Percentiles rank a stretch among this genome's conserved stretches.
These are phyloP conservation scores for Warburgia ugandensis DNA, from an alignment of 164 flowering plant genomes.

Conservation along the genomic window DNA sequence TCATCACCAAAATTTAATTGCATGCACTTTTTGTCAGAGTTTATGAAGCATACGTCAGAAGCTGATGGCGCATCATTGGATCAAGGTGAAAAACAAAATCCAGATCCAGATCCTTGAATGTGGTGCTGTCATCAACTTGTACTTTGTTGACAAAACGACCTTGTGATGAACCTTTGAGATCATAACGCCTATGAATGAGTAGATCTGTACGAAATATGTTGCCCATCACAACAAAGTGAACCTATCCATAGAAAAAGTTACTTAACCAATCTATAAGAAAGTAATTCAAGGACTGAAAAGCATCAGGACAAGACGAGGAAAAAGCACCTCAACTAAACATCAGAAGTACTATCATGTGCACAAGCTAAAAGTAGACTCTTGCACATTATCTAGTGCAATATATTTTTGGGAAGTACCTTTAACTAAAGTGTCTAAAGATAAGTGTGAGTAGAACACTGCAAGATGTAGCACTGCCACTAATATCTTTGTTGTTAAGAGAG, in stretches of 20 bases:
- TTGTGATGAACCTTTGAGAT: conserved; percentile 68
- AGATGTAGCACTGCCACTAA: no score
- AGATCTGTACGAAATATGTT: conserved; percentile 88
- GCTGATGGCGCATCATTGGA: conserved; percentile 48
- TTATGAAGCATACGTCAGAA: conserved; percentile 45
- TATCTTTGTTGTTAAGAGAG: no score
- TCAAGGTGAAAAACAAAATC: conserved; percentile 71
- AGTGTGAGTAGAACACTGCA: no score
- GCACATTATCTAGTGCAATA: no score
- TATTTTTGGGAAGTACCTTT: no score
- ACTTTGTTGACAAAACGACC: conserved; percentile 61
- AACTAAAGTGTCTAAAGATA: no score
- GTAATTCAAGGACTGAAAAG: no score
- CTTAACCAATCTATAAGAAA: not conserved
- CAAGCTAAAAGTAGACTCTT: no score
- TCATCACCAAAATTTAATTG: no score
- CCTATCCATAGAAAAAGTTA: conserved; percentile 30
- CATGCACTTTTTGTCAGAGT: not conserved
- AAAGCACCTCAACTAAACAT: no score
- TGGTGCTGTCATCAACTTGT: conserved; percentile 49
- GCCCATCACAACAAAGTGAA: conserved; percentile 92
- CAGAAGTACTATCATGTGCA: no score
- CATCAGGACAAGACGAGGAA: no score
- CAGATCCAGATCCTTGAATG: conserved; percentile 86
- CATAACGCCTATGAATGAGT: conserved; percentile 76